Evolutionary conservation across 768 basidiomycete genomes (phyloP).

Genomic region (Russula dissimulans): DNA sequence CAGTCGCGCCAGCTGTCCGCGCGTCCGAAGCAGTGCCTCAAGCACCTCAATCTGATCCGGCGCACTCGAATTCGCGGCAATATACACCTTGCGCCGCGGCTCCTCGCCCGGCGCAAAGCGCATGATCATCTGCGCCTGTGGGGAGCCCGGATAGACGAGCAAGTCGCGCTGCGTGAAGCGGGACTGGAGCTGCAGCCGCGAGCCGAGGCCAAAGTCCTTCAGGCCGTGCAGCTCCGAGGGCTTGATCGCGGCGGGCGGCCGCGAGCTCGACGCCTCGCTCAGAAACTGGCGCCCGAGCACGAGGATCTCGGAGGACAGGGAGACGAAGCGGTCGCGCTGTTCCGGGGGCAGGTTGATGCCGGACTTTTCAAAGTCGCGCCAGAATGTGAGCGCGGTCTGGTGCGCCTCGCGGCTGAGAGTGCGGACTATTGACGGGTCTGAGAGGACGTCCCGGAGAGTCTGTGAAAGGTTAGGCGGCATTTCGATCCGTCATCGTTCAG

Average conservation of each 20-base stretch:
- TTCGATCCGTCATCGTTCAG: not conserved
- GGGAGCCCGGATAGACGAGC: conserved; percentile 73
- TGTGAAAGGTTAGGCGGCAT: conserved; percentile 24
- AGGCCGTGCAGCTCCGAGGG: conserved; percentile 62
- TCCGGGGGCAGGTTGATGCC: conserved; percentile 80
- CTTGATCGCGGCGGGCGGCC: conserved; percentile 59
- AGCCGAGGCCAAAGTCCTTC: conserved; percentile 70
- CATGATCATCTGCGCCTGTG: conserved; percentile 92
- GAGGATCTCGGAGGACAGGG: conserved; percentile 82
- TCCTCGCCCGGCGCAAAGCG: conserved; percentile 80
- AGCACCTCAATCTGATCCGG: conserved; percentile 66
- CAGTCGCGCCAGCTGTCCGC: conserved; percentile 75
- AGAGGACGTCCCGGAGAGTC: conserved; percentile 64
- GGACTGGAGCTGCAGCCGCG: conserved; percentile 63
- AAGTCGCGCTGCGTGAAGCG: conserved; percentile 68
- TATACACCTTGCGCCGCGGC: conserved; percentile 71
- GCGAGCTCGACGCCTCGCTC: conserved; percentile 50
- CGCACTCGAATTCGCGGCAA: conserved; percentile 71
- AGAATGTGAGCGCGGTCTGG: conserved; percentile 86
- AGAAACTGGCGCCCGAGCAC: conserved; percentile 82
- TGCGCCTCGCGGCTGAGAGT: conserved; percentile 67
- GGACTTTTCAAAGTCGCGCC: conserved; percentile 95
- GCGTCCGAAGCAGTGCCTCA: conserved; percentile 63
- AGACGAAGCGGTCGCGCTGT: conserved; percentile 75
- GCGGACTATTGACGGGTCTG: conserved; percentile 54